phyloP scores from a whole-genome alignment of 306 rosid genomes.

The Malus sieversii region DNA sequence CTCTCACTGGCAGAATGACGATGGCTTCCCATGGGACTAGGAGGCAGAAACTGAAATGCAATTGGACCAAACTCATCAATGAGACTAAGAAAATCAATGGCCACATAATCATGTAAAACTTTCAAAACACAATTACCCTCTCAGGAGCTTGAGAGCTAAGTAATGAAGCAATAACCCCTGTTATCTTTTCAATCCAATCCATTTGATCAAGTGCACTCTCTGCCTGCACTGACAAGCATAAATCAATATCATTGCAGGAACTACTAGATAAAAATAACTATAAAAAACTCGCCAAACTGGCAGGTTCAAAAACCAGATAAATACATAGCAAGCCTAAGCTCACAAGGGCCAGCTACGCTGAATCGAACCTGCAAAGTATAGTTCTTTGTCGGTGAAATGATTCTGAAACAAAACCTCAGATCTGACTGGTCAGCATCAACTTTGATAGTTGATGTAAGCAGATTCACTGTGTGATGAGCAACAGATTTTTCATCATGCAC shows the following conservation, averaged over 20 bases:
- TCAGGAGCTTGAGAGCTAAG: conserved; percentile 97
- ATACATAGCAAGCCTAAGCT: not conserved
- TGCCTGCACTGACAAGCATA: conserved; percentile 95
- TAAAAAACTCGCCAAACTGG: conserved; percentile 4
- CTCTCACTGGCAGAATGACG: conserved; percentile 94
- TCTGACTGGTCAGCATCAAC: conserved; percentile 99
- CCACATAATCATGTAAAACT: conserved; percentile 9
- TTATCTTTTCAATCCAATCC: conserved; percentile 99
- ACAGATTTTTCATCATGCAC: conserved; percentile 99
- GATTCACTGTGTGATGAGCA: conserved; percentile 97
- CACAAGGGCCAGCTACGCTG: conserved; percentile 13
- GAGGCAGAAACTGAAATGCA: conserved; percentile 64
- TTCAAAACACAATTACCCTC: conserved; percentile 51
- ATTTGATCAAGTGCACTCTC: conserved; percentile 99
- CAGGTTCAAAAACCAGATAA: not conserved
- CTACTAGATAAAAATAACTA: conserved; percentile 20
- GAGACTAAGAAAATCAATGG: conserved; percentile 12
- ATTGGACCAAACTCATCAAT: conserved; percentile 17
- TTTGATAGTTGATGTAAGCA: conserved; percentile 96
- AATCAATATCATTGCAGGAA: conserved; percentile 39
- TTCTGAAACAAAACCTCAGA: conserved; percentile 94
- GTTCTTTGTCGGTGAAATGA: conserved; percentile 97
- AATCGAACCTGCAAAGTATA: conserved; percentile 90
- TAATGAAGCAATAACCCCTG: conserved; percentile 97
- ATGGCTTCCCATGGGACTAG: conserved; percentile 98